Base-by-base conservation (phyloP, 495 filamentous ascomycete species). In the Penicillium turbatum region DNA sequence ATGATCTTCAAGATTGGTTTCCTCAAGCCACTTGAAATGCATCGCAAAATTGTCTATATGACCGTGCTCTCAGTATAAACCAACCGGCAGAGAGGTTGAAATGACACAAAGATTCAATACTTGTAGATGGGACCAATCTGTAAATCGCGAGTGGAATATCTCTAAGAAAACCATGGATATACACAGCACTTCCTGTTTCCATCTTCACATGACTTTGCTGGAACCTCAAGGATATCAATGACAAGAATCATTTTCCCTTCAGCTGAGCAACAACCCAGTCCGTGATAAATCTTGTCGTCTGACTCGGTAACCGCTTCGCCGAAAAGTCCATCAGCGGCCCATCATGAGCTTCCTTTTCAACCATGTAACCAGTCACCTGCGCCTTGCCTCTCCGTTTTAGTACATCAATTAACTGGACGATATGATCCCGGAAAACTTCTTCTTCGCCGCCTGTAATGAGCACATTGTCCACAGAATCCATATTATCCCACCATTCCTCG, bases 291-390 rank as follows among this genome's bases (percentile, higher is more conserved):
- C 35, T 53, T 15, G 38, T 53, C 11, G 50, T 45, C 27, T 43
- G n/a, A 42, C 51, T 48, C 21, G 60, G 50, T 26, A 15, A 12
- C 30, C 37, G 54, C 8, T 49, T 53, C 7, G 49, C 60, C 16
- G 44, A 41, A 34, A 66, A 66, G 24, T 59, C 63, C 57, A 66
- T 62, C 51, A 66, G 51, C 2, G 57, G 63, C n/a, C 44, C 60
- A 57, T 66, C 60, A 37, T 66, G 63, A 24, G 63, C 48, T 53
- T 66, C 60, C 41, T 58, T 51, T 15, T 32, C 55, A 10, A 11
- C 31, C 51, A 58, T 54, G 34, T 47, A 48, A 2, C 53, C 29
- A 5, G 35, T 38, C 48, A 62, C 59, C 2, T 53, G 24, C 2
- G 36, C 53, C 12, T 24, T 38, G 17, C 17, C 41, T 19, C 42